These are phyloP conservation scores for Paramecium pentaurelia DNA, from an alignment of 73 alveolate species.

Conservation along the genomic window DNA sequence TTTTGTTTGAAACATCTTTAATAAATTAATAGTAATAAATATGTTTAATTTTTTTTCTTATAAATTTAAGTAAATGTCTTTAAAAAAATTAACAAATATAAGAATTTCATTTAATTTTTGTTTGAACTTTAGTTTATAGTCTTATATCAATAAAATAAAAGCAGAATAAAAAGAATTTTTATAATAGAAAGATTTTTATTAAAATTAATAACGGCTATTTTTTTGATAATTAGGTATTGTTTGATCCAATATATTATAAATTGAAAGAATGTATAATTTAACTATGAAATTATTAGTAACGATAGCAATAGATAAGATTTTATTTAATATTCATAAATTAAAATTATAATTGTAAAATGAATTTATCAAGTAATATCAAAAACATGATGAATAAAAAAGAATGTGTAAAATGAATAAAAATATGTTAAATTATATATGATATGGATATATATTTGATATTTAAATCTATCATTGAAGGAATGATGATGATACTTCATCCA, in stretches of 20 bases:
- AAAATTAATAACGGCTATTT: background rate
- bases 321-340: background rate
- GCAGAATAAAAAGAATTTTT: background rate
- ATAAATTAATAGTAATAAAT: no score
- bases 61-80: no score
- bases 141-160: background rate
- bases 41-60: no score
- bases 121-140: background rate
- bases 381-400: background rate
- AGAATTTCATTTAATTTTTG: no score
- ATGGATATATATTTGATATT: background rate
- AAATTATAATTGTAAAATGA: background rate
- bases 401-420: background rate
- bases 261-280: background rate
- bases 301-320: background rate
- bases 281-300: no score
- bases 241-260: background rate
- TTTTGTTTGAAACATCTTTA: no score
- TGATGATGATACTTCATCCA: background rate
- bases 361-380: background rate
- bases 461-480: background rate
- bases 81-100: no score
- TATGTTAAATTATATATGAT: background rate
- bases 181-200: background rate
- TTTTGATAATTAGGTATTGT: background rate